phyloP scores from a whole-genome alignment of 2,329 filamentous ascomycete species.

The Colletotrichum echinochloae region DNA sequence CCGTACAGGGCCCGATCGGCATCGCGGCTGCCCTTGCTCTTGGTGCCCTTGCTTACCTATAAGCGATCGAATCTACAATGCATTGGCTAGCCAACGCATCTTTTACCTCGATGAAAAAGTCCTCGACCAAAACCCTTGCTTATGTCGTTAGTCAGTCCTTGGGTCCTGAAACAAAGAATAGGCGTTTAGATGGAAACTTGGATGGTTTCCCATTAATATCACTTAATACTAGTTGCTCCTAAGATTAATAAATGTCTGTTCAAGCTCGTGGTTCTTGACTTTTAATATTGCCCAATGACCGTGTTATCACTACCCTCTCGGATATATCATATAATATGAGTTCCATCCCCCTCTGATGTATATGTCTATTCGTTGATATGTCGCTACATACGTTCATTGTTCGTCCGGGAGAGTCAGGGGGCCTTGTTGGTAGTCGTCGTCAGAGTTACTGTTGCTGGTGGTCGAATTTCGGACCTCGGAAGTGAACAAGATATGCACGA shows the following conservation, averaged over 20 bases:
- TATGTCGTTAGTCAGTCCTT: not conserved
- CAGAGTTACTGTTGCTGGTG: too few species aligned
- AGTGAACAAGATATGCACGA: not conserved
- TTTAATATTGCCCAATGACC: not conserved
- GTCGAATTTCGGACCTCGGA: too few species aligned
- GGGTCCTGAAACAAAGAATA: not conserved
- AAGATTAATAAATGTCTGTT: not conserved
- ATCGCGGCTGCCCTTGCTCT: conserved; percentile 25
- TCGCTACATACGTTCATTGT: too few species aligned
- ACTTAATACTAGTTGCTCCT: not conserved
- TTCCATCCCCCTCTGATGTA: too few species aligned
- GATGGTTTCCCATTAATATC: not conserved
- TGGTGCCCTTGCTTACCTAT: conserved; percentile 31
- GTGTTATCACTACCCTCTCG: not conserved
- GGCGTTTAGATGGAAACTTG: not conserved
- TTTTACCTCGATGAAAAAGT: not conserved
- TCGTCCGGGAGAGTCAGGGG: too few species aligned
- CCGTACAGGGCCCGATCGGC: conserved; percentile 21
- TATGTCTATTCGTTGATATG: too few species aligned
- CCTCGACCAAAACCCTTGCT: fast-evolving
- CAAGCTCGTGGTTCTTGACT: not conserved
- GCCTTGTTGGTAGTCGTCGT: too few species aligned
- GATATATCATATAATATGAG: too few species aligned
- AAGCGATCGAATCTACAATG: not conserved
- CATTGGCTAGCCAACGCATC: not conserved